Conservation (phyloP, 2,329 filamentous ascomycete species). For the Raffaelea albimanens region DNA sequence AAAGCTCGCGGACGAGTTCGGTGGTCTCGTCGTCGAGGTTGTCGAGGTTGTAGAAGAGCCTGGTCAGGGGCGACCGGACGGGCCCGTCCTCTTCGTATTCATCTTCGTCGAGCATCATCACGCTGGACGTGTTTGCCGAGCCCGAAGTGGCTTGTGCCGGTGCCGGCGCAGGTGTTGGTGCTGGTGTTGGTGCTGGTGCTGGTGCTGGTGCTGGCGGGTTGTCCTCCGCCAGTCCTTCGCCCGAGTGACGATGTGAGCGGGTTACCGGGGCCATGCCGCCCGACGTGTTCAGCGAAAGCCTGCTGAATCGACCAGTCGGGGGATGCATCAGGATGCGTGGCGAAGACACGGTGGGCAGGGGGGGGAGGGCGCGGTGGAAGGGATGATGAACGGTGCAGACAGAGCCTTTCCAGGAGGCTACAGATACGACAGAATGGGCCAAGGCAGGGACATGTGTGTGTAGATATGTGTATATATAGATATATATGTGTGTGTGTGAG, state of each 20-base stretch:
- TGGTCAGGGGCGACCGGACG: slow-evolving; percentile 24
- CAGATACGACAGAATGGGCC: too few species aligned
- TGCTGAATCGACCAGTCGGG: slow-evolving; percentile 5
- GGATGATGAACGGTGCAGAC: too few species aligned
- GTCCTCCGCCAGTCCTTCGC: neutral
- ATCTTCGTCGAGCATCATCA: neutral
- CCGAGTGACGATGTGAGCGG: slow-evolving; percentile 6
- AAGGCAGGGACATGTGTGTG: too few species aligned
- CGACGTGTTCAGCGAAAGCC: slow-evolving; percentile 6
- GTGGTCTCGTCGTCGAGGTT: slow-evolving; percentile 17
- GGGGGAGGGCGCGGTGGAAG: too few species aligned
- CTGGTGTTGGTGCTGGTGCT: too few species aligned
- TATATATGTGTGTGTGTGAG: too few species aligned
- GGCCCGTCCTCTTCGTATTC: slow-evolving; percentile 20
- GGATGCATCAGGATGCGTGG: slow-evolving; percentile 6
- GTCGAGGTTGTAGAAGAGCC: slow-evolving; percentile 22
- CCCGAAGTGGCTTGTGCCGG: too few species aligned
- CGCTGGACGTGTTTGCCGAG: too few species aligned
- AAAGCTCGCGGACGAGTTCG: slow-evolving; percentile 30
- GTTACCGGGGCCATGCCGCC: slow-evolving; percentile 12
- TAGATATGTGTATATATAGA: too few species aligned
- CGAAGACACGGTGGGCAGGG: too few species aligned
- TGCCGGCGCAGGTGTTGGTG: neutral
- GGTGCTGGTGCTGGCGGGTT: too few species aligned
- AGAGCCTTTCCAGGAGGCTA: too few species aligned